Percentiles rank a stretch among this genome's conserved stretches.
phyloP scores from a whole-genome alignment of 345 rosid species.

The Conringia planisiliqua region DNA sequence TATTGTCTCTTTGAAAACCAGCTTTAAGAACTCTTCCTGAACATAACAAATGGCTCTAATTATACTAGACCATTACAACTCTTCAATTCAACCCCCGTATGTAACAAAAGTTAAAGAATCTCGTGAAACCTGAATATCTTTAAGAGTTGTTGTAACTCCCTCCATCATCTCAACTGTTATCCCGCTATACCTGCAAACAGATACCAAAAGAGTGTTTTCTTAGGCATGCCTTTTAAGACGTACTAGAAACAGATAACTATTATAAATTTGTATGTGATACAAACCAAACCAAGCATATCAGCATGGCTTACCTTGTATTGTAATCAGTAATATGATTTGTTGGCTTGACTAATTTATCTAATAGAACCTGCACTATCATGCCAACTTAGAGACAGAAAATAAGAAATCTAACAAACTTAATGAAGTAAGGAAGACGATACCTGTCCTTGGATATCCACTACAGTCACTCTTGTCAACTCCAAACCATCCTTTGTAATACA shows the following conservation, averaged over 20 bases:
- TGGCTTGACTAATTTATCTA: constrained; percentile 92
- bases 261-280: constrained; percentile 1
- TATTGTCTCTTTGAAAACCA: constrained; percentile 79
- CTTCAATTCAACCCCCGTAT: neutral
- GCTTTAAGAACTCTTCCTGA: constrained; percentile 78
- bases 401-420: neutral
- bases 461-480: constrained; percentile 85
- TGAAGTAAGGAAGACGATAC: constrained; percentile 34
- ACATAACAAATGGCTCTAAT: constrained; percentile 31
- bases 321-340: constrained; percentile 70
- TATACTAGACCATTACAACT: constrained; percentile 8
- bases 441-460: constrained; percentile 84
- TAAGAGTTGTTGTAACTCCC: constrained; percentile 69
- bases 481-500: constrained; percentile 81
- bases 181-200: constrained; percentile 77
- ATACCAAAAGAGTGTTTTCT: constrained; percentile 4
- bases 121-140: constrained; percentile 71
- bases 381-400: neutral
- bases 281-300: neutral
- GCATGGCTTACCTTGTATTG: constrained; percentile 66
- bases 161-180: constrained; percentile 78
- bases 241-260: neutral
- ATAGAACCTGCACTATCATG: constrained; percentile 54
- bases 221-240: neutral
- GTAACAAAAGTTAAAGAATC: neutral